phyloP scores from a whole-genome alignment of 176 grass and related monocot species.

The Triticum monococcum region DNA sequence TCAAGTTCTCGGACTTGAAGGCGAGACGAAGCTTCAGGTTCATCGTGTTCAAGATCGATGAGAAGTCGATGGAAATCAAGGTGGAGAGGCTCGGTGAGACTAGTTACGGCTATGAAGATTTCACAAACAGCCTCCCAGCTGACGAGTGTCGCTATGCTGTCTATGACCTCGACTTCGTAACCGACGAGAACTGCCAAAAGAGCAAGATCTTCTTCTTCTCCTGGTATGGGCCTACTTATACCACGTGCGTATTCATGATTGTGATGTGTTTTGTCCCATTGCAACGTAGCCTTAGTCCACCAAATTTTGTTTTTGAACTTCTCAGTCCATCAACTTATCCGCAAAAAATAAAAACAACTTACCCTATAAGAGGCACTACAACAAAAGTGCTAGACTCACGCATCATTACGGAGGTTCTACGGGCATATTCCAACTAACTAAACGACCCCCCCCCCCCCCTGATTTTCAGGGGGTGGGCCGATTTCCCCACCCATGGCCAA shows the following conservation, averaged over 20 bases:
- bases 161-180: constrained; percentile 80
- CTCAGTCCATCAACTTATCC: too few relatives aligned
- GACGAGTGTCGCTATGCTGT: constrained; percentile 84
- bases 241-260: neutral
- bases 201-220: constrained; percentile 99
- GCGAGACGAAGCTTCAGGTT: constrained; percentile 60
- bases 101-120: constrained; percentile 59
- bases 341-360: too few relatives aligned
- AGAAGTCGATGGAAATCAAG: constrained; percentile 64
- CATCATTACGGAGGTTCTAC: too few relatives aligned
- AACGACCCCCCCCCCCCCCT: too few relatives aligned
- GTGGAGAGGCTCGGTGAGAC: constrained; percentile 68
- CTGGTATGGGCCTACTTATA: constrained; percentile 36
- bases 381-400: too few relatives aligned
- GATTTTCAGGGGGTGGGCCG: too few relatives aligned
- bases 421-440: too few relatives aligned
- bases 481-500: too few relatives aligned
- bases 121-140: constrained; percentile 59
- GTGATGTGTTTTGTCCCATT: neutral
- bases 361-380: too few relatives aligned
- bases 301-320: too few relatives aligned
- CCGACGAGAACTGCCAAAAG: constrained; percentile 92
- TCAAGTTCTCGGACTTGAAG: constrained; percentile 70
- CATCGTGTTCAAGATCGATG: constrained; percentile 76
- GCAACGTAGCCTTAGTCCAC: neutral